Evolutionary conservation across 2,329 filamentous ascomycete genomes (phyloP), one percentile per base, ranked within the genome.

Genomic region (Polytolypa hystricis): DNA sequence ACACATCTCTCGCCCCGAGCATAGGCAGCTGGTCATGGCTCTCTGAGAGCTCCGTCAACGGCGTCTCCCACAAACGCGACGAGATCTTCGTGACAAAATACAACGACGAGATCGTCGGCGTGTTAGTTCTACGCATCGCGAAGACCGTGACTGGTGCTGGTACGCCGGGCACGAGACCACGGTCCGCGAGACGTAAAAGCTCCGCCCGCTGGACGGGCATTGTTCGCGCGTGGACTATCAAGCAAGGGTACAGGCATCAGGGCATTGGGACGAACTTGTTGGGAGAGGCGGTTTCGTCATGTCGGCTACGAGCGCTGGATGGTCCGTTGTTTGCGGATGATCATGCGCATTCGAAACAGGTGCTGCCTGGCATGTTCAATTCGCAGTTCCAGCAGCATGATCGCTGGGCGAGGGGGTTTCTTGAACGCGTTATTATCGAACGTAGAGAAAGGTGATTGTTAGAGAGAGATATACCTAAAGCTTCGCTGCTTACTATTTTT

Each of bases 221-320:
- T 32, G 79, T 94, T 39, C 74, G 82, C 18, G 85, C 82, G 1
- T 94, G 86, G 85, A 89, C 84, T 2, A 83, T 85, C 2, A 70
- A 70, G 52, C 61, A 77, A 34, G 67, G 69, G 47, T 85, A 84
- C 56, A 71, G 86, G 17, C 67, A 73, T 20, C 74, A 75, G 43
- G 84, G 85, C 0, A 66, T 93, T 16, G 86, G 85, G 2, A 69
- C 65, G 27, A 79, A 77, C 20, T 60, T 94, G 49, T 65, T 94
- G 32, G 73, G 80, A 47, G 80, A 83, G 47, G 84, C 81, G 2
- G 77, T 87, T 2, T 69, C 69, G 39, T 56, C 80, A 37, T 79
- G 81, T 41, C 72, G 73, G 47, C 76, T 78, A 57, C 73, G 71
- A 51, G 80, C 80, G 40, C 82, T 83, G 28, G 73, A 73, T 40